Evolutionary conservation across 2,329 filamentous ascomycete genomes (phyloP).

Genomic region (Trichophyton schoenleinii): DNA sequence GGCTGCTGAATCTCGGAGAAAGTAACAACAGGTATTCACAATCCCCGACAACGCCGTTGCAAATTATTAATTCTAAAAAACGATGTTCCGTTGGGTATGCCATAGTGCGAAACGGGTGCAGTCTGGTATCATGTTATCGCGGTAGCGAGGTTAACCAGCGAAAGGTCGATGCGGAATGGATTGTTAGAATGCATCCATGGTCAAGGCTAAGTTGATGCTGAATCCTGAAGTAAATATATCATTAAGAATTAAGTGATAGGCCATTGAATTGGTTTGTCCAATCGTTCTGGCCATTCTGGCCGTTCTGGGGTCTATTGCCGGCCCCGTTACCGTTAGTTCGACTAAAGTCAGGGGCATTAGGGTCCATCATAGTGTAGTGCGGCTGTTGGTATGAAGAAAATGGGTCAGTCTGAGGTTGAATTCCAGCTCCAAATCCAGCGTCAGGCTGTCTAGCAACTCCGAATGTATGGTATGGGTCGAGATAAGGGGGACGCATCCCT

Average conservation of each 20-base stretch:
- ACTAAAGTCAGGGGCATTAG: conserved; percentile 23
- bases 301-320: conserved; percentile 20
- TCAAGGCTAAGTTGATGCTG: background rate
- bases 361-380: conserved; percentile 29
- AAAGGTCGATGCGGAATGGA: background rate
- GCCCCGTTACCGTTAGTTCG: conserved; percentile 21
- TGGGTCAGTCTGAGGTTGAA: conserved; percentile 23
- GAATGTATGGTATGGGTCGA: conserved; percentile 28
- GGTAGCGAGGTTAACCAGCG: background rate
- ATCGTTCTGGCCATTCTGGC: conserved; percentile 31
- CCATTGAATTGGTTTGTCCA: conserved; percentile 57
- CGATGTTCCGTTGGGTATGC: background rate
- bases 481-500: conserved; percentile 22
- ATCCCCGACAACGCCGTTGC: background rate
- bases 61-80: conserved; percentile 2
- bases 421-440: conserved; percentile 20
- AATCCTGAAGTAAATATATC: background rate
- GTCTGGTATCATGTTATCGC: background rate
- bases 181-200: background rate
- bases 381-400: conserved; percentile 24
- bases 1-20: conserved; percentile 1
- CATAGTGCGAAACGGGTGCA: background rate
- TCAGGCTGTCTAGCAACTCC: conserved; percentile 22
- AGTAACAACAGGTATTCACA: background rate
- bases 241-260: conserved; percentile 53